Base-by-base conservation (phyloP, 2,329 filamentous ascomycete species). In the Exophiala viscosa region DNA sequence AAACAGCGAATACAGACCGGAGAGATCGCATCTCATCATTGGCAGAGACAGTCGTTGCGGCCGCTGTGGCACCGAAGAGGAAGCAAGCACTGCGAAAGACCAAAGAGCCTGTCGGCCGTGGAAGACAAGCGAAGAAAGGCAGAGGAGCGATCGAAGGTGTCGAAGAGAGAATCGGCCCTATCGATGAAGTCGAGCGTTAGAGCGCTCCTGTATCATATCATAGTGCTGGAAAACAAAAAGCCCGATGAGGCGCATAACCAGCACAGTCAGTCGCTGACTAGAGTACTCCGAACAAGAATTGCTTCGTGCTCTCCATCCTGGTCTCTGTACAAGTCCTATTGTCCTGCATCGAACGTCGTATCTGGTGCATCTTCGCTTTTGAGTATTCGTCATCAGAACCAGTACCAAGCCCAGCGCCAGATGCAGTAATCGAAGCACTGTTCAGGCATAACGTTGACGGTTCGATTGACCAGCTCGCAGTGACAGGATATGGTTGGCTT, bases 81-180 rank as follows among this genome's bases (percentile, higher is more conserved):
- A 56, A 52, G 33, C 43, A 48, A 38, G 13, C 13, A 8, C 54
- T 49, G 36, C 49, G 45, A 31, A 20, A 28, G 17, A 51, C 49
- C 13, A 52, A 56, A 17, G 54, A 55, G 18, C 39, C 48, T 9
- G 35, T 38, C 15, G 52, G 52, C 10, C 48, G 54, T 3, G 57
- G 49, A n/a, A 40, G 55, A 35, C 46, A 50, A 18, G 43, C 42
- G 7, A 55, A 50, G 42, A 60, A 55, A 45, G 54, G 50, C 5
- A 47, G 47, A 50, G 54, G 47, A 35, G 48, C 58, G n/a, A 39
- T 56, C 3, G 58, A 60, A 32, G 58, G 58, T 10, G 48, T 59
- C 2, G 58, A 60, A 43, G 58, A 60, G 44, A 50, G 53, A 41
- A 56, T 60, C 35, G 58, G 58, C 2, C 48, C 55, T 5, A 52